Evolutionary conservation across 768 basidiomycete genomes (phyloP).

Genomic region (Dendrothele bispora): DNA sequence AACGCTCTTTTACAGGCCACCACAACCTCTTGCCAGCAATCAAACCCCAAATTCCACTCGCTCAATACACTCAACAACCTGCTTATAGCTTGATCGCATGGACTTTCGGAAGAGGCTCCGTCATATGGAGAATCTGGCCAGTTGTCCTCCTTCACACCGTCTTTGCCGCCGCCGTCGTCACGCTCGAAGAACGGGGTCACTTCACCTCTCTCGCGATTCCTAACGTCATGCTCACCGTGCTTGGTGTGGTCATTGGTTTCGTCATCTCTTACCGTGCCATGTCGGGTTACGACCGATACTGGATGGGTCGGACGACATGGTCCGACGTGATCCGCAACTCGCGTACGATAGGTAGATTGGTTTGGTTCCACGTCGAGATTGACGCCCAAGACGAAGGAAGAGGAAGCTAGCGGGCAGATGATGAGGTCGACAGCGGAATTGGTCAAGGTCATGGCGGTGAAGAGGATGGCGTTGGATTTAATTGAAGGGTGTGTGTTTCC

Average conservation of each 20-base stretch:
- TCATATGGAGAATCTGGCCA: conserved; percentile 12
- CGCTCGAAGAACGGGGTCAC: conserved; percentile 1
- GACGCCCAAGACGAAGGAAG: conserved; percentile 16
- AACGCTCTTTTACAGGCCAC: conserved; percentile 2
- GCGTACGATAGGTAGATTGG: conserved; percentile 32
- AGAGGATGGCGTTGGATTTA: conserved; percentile 36
- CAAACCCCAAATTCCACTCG: conserved; percentile 5
- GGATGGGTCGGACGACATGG: conserved; percentile 35
- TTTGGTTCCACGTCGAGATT: conserved; percentile 41
- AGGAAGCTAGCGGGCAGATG: conserved; percentile 8
- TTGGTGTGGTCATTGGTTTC: conserved; percentile 43
- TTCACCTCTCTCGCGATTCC: conserved; percentile 4
- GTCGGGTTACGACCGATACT: conserved; percentile 36
- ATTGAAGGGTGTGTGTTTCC: conserved; percentile 27
- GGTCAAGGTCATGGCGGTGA: conserved; percentile 36
- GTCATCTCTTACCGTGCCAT: conserved; percentile 29
- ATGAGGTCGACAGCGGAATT: conserved; percentile 20
- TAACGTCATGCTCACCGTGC: conserved; percentile 7
- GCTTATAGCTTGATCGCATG: conserved; percentile 10
- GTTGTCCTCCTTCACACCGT: conserved; percentile 9
- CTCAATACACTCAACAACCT: conserved; percentile 7
- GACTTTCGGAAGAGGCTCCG: conserved; percentile 10
- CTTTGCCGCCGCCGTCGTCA: conserved; percentile 6
- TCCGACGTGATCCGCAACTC: conserved; percentile 36
- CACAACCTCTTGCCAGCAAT: conserved; percentile 4